Base-by-base conservation (phyloP, 1,284 basidiomycete species). In the Volvariella volvacea region DNA sequence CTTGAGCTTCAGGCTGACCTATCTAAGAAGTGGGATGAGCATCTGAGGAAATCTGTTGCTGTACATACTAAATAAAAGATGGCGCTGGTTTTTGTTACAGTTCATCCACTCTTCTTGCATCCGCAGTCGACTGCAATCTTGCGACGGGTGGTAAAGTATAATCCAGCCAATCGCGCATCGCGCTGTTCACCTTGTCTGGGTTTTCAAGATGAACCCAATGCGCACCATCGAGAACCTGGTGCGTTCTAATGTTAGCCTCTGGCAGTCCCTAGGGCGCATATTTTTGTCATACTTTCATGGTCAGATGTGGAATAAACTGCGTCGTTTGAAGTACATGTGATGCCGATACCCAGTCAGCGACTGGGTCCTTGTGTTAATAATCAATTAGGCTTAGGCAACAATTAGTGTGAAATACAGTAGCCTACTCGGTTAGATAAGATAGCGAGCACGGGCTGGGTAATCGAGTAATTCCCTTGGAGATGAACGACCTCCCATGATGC, bases 291-390 rank as follows among this genome's bases (percentile, higher is more conserved):
- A 82, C 81, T 62, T 71, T 61, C 2, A 67, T 70, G 3, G 68
- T 75, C n/a, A 78, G 51, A 21, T 71, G 63, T 1, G 79, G 74
- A 22, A 83, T 46, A 53, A 71, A 77, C 1, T 63, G 52, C 0
- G 55, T 62, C 15, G 73, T 73, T 3, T 68, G 62, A 3, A 78
- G 56, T 21, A 72, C 43, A 33, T 64, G 56, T 6, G 71, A 59
- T 1, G 68, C 66, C 4, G 56, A 32, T 1, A 52, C 55, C 81
- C 83, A 85, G 57, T 84, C 66, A 0, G 77, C 80, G 2, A 86
- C 83, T 12, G 78, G 75, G 53, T 86, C 83, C 76, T 78, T 48
- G 46, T 40, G 74, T 52, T 86, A n/a, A n/a, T n/a, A n/a, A n/a
- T n/a, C 83, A 47, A 40, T 32, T 16, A 45, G 30, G 33, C 2